These are phyloP conservation scores for Auricularia cornea DNA, from an alignment of 768 basidiomycete species.

Conservation along the genomic window DNA sequence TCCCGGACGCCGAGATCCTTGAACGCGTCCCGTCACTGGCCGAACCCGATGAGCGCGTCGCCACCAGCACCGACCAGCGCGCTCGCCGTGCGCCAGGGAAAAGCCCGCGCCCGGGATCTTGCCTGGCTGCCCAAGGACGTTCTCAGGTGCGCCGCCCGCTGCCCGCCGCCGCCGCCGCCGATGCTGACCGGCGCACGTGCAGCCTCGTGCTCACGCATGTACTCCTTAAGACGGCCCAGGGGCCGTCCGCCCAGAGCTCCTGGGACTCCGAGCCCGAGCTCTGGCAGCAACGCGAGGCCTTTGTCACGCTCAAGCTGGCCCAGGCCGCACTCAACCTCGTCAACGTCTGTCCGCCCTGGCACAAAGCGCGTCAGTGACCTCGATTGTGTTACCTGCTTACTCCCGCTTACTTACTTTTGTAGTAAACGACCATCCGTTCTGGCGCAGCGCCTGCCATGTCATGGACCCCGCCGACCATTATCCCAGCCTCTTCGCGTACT, in stretches of 20 bases:
- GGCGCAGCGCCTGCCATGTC: slow-evolving; percentile 5
- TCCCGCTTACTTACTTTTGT: slow-evolving; percentile 1
- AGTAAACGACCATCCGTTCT: slow-evolving; percentile 7
- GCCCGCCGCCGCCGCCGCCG: neutral
- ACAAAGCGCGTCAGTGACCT: slow-evolving; percentile 5
- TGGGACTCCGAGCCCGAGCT: slow-evolving; percentile 3
- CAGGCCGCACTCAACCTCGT: slow-evolving; percentile 5
- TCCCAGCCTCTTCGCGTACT: neutral
- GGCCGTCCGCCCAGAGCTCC: neutral
- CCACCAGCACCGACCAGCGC: neutral
- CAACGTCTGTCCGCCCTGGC: slow-evolving; percentile 8
- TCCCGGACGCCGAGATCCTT: neutral
- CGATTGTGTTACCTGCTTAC: neutral
- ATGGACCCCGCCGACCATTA: slow-evolving; percentile 5
- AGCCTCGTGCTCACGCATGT: neutral
- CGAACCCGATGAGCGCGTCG: neutral
- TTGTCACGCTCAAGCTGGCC: slow-evolving; percentile 5
- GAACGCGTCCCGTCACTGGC: neutral
- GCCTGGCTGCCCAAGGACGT: slow-evolving; percentile 6
- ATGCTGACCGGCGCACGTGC: neutral
- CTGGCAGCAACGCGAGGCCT: slow-evolving; percentile 4
- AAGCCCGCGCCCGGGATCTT: slow-evolving; percentile 5
- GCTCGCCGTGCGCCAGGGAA: slow-evolving; percentile 1
- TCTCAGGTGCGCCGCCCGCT: slow-evolving; percentile 2
- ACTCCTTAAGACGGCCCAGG: neutral